Conservation (phyloP, 2,329 filamentous ascomycete genomes). For the Epichloe coenophiala region DNA sequence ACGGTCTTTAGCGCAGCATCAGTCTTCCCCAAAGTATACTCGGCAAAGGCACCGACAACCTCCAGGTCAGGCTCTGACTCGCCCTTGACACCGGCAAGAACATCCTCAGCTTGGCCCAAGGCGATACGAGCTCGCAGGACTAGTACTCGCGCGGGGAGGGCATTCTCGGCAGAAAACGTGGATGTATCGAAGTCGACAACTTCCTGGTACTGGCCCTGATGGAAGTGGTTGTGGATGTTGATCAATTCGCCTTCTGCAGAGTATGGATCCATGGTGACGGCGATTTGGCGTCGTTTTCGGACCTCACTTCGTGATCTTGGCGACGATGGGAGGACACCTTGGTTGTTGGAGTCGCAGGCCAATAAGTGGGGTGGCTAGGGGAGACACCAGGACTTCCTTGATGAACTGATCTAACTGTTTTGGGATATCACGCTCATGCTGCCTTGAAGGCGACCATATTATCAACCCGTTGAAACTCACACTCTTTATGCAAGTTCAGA, state of each 20-base stretch:
- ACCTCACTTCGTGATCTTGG: not conserved
- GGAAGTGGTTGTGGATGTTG: conserved; percentile 58
- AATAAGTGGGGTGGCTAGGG: conserved; percentile 1
- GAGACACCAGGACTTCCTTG: not conserved
- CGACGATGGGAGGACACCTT: conserved; percentile 5
- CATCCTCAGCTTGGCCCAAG: conserved; percentile 62
- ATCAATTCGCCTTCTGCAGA: conserved; percentile 59
- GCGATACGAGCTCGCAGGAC: conserved; percentile 73
- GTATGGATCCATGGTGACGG: conserved; percentile 50
- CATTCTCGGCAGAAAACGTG: conserved; percentile 66
- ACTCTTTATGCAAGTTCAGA: too few relatives aligned
- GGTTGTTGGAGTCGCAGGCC: conserved; percentile 3
- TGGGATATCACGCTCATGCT: not conserved
- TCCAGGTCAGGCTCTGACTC: conserved; percentile 58
- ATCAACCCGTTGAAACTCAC: not conserved
- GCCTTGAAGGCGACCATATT: not conserved
- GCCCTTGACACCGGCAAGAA: conserved; percentile 53
- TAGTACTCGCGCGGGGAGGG: conserved; percentile 61
- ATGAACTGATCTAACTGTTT: not conserved
- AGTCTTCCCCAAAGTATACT: conserved; percentile 45
- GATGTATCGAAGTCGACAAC: conserved; percentile 78
- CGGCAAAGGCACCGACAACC: conserved; percentile 65
- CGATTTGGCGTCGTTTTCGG: conserved; percentile 6
- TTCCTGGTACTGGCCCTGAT: conserved; percentile 72
- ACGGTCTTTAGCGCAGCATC: conserved; percentile 49